These are phyloP conservation scores for Trichoderma endophyticum DNA, from an alignment of 2,329 filamentous ascomycete species.

Conservation along the genomic window DNA sequence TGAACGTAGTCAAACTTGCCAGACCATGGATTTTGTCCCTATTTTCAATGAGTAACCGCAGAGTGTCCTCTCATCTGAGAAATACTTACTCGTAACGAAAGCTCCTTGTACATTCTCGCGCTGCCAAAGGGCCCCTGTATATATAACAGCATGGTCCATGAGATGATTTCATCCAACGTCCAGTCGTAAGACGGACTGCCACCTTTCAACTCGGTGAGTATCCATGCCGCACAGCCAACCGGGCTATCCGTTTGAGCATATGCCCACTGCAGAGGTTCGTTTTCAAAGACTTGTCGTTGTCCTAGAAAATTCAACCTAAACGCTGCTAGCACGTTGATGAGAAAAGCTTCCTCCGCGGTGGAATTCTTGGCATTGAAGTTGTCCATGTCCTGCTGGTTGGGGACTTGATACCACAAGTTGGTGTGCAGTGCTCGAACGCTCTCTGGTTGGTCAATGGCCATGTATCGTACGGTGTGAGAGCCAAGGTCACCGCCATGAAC, in stretches of 20 bases:
- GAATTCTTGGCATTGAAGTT: neutral
- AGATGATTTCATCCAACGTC: neutral
- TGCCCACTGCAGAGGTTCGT: neutral
- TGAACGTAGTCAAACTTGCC: neutral
- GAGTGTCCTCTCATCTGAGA: fast-evolving
- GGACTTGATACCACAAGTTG: neutral
- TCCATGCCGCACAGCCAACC: neutral
- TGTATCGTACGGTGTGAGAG: neutral
- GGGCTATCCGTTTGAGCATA: neutral
- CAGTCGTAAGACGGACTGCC: neutral
- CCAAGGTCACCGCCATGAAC: neutral
- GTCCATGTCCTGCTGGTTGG: neutral
- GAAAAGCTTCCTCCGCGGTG: neutral
- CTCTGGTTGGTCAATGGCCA: neutral
- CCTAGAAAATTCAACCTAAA: neutral
- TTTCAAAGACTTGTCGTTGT: neutral
- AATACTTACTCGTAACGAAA: neutral
- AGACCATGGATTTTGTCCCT: neutral
- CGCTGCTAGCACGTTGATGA: neutral
- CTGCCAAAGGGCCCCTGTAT: neutral
- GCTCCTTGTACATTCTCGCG: neutral
- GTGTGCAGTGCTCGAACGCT: neutral
- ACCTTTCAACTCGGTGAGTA: neutral
- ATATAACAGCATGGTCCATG: neutral
- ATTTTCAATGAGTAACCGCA: neutral